Evolutionary conservation across 441 rosid genomes (phyloP).

Genomic region (Populus trichocarpa): DNA sequence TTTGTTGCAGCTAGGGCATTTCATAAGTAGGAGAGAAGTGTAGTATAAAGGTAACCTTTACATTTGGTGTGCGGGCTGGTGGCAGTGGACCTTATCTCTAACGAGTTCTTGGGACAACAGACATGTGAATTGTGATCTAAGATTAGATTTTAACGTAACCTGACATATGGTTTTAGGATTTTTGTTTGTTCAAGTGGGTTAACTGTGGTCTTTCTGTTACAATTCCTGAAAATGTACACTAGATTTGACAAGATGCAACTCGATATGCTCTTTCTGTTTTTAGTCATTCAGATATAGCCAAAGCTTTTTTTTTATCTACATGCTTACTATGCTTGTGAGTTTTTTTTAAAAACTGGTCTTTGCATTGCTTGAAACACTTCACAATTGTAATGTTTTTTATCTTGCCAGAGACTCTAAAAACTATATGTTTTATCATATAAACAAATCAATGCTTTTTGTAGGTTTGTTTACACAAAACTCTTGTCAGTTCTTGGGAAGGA

Average conservation of each 20-base stretch:
- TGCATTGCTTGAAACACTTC: neutral
- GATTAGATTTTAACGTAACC: neutral
- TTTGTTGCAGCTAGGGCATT: neutral
- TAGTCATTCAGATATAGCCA: neutral
- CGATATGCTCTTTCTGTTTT: neutral
- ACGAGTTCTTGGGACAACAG: neutral
- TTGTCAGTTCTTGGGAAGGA: constrained; percentile 76
- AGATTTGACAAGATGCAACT: neutral
- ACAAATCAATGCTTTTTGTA: constrained; percentile 27
- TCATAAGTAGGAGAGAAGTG: neutral
- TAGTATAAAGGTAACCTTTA: neutral
- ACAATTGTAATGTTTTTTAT: neutral
- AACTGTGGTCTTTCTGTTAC: neutral
- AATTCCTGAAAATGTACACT: neutral
- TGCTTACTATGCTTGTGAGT: neutral
- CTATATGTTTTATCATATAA: neutral
- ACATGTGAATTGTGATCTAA: neutral
- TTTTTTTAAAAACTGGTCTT: neutral
- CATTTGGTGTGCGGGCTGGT: neutral
- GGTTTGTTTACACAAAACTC: constrained; percentile 94
- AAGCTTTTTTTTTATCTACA: neutral
- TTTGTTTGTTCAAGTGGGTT: neutral
- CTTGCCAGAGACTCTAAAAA: neutral
- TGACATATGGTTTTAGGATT: neutral
- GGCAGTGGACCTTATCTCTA: neutral